phyloP scores from a whole-genome alignment of 2,329 filamentous ascomycete species.

The Cordyceps farinosa region DNA sequence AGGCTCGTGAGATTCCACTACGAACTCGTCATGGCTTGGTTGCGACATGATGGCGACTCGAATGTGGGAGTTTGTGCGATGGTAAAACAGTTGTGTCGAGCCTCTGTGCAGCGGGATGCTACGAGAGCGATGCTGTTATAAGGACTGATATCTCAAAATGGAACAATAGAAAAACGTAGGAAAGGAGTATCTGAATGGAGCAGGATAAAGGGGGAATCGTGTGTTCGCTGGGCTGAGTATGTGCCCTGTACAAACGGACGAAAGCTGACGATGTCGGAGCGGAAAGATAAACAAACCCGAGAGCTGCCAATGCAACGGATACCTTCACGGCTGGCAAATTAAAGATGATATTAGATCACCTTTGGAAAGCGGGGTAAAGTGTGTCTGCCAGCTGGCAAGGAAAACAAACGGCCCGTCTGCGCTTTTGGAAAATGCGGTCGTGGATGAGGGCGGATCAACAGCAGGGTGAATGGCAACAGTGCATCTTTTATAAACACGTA shows the following conservation, averaged over 20 bases:
- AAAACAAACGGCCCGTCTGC: slow-evolving; percentile 8
- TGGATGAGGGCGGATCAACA: neutral
- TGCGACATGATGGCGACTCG: slow-evolving; percentile 4
- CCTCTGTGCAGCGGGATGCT: neutral
- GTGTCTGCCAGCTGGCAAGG: slow-evolving; percentile 15
- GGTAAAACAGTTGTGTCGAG: neutral
- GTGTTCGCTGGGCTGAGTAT: neutral
- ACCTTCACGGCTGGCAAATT: neutral
- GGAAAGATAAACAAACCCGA: neutral
- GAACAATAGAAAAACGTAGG: neutral
- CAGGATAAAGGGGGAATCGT: neutral
- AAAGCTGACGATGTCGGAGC: neutral
- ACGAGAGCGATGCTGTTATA: neutral
- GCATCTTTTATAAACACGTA: neutral
- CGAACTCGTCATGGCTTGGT: slow-evolving; percentile 17
- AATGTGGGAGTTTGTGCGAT: neutral
- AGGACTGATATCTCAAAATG: neutral
- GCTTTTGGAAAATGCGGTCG: neutral
- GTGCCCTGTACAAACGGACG: neutral
- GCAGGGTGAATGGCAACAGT: neutral
- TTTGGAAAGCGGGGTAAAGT: slow-evolving; percentile 6
- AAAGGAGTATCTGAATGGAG: too few relatives aligned
- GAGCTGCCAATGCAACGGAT: neutral
- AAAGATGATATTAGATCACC: neutral
- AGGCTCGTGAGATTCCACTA: slow-evolving; percentile 18